A percentile compares a stretch with the other conserved stretches of the same genome.
Conservation (phyloP, 768 basidiomycete species). For the Rhodotorula paludigena region DNA sequence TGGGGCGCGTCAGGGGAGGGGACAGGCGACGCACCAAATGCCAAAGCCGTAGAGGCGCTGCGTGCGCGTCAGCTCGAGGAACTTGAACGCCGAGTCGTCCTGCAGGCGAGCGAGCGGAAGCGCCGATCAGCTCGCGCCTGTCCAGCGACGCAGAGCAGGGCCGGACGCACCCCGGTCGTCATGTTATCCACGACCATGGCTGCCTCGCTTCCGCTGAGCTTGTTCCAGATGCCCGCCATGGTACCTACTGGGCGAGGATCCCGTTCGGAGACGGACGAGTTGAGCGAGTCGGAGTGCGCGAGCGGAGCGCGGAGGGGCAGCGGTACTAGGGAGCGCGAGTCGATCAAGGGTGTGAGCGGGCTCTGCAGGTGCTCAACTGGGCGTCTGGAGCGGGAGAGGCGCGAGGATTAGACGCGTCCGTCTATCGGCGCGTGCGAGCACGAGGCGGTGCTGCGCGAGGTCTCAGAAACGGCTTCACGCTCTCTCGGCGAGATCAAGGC, state of each 20-base stretch:
- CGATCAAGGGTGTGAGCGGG: too few species aligned
- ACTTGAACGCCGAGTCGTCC: conserved; percentile 35
- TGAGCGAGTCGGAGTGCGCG: background rate
- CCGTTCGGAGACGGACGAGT: background rate
- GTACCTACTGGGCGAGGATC: background rate
- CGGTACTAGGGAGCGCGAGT: background rate
- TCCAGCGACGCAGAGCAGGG: background rate
- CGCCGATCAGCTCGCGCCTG: background rate
- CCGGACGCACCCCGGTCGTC: conserved; percentile 5
- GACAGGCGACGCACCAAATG: conserved; percentile 4
- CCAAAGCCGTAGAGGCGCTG: conserved; percentile 37
- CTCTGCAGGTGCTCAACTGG: too few species aligned
- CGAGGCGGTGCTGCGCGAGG: too few species aligned
- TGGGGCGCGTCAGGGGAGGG: too few species aligned
- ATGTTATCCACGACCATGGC: conserved; percentile 29
- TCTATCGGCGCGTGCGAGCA: too few species aligned
- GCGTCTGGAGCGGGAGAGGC: too few species aligned
- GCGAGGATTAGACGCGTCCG: too few species aligned
- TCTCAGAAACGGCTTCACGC: too few species aligned
- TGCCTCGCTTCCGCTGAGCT: conserved; percentile 23
- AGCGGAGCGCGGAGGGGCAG: background rate
- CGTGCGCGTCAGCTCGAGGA: conserved; percentile 23
- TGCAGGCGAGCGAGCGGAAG: background rate
- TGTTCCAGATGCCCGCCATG: conserved; percentile 18
- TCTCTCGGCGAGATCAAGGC: too few species aligned